phyloP scores from a whole-genome alignment of 2,329 filamentous ascomycete genomes.

The Passalora sequoiae region DNA sequence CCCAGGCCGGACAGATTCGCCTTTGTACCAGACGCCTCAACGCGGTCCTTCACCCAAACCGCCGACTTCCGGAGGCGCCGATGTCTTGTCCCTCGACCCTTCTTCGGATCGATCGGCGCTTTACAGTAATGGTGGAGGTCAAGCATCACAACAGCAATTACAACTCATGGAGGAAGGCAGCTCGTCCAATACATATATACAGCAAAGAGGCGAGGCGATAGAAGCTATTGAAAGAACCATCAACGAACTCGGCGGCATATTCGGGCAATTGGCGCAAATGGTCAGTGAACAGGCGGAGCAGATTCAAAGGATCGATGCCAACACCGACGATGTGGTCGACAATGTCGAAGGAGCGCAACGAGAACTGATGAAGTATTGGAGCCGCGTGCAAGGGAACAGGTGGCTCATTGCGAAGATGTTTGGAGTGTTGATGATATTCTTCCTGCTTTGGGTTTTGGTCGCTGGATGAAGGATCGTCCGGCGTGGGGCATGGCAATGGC shows the following conservation, averaged over 20 bases:
- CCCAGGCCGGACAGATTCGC: constrained; percentile 47
- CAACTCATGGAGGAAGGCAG: constrained; percentile 86
- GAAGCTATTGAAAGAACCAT: constrained; percentile 97
- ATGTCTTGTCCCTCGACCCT: constrained; percentile 51
- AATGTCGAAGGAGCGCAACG: constrained; percentile 96
- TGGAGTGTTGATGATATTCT: constrained; percentile 83
- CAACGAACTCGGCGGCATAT: constrained; percentile 82
- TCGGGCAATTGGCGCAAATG: constrained; percentile 92
- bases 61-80: constrained; percentile 30
- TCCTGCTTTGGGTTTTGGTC: constrained; percentile 35
- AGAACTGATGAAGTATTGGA: constrained; percentile 96
- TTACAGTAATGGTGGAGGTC: constrained; percentile 34
- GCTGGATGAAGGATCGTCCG: constrained; percentile 23
- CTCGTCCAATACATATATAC: constrained; percentile 79
- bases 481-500: not conserved
- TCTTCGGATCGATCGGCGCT: constrained; percentile 38
- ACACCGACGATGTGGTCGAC: constrained; percentile 95
- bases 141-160: constrained; percentile 76
- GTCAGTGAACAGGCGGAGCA: constrained; percentile 96
- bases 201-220: constrained; percentile 90
- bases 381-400: constrained; percentile 83
- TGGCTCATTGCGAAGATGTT: constrained; percentile 87
- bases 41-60: constrained; percentile 53
- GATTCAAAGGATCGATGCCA: constrained; percentile 95
- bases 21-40: constrained; percentile 77